phyloP scores from a whole-genome alignment of 345 rosid species.

The Excoecaria cochinchinensis region DNA sequence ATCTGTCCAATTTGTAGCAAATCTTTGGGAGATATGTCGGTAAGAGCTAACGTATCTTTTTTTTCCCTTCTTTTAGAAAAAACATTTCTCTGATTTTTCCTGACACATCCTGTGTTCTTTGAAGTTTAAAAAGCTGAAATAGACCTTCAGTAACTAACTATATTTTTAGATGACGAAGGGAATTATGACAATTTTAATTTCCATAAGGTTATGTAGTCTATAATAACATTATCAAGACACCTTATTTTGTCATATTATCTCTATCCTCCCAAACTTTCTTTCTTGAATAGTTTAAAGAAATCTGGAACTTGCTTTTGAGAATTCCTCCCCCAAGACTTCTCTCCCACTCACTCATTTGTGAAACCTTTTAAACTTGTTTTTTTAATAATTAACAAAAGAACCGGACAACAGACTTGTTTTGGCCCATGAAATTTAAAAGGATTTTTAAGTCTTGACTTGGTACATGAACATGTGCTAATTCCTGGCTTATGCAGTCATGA shows the following conservation, averaged over 20 bases:
- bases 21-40: constrained; percentile 67
- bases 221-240: not conserved
- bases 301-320: not conserved
- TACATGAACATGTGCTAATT: not conserved
- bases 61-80: too few relatives aligned
- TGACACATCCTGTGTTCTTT: not conserved
- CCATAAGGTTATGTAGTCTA: not conserved
- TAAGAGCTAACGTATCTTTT: constrained; percentile 27
- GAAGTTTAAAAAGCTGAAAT: not conserved
- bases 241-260: not conserved
- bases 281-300: too few relatives aligned
- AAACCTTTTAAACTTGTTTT: not conserved
- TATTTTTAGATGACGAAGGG: not conserved
- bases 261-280: not conserved
- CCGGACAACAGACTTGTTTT: not conserved
- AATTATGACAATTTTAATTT: not conserved
- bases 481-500: not conserved
- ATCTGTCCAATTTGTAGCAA: constrained; percentile 66
- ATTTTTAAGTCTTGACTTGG: not conserved
- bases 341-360: not conserved
- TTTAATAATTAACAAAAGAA: not conserved
- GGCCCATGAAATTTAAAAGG: not conserved
- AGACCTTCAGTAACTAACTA: not conserved
- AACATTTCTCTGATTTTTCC: not conserved
- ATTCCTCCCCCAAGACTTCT: not conserved